Evolutionary conservation across 208 protist species (phyloP), one percentile per base, ranked within the genome.

Genomic region (Wallacemonas sp.): DNA sequence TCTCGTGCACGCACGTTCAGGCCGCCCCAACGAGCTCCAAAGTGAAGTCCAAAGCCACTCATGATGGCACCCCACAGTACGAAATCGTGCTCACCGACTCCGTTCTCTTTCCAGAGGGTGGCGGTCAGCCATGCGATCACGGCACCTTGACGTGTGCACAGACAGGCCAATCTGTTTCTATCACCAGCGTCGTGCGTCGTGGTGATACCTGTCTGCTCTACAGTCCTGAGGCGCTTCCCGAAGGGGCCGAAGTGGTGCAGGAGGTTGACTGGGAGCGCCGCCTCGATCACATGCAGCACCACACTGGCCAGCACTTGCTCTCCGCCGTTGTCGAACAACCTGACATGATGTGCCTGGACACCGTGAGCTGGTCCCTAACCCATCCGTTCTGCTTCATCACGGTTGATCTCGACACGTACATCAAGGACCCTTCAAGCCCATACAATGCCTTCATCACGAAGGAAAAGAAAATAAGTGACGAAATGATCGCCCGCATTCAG

Each of bases 221-320:
- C 27, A 75, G 67, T 53, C 66, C 80, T 0, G 54, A 54, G 26
- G 17, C 66, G 1, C 42, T 95, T 19, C 41, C 72, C 1, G 72
- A 81, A 0, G 89, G 89, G 0, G 66, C 80, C 9, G 28, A 49
- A 14, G 88, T 97, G 28, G 19, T 70, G 14, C 61, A 96, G 47
- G 54, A 62, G 2, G 81, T 97, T 11, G 82, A 97, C 59, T 94
- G 88, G 87, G 47, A 30, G 0, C 86, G 91, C 4, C 86, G 94
- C 4, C 54, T 88, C 0, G 91, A 97, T 41, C 91, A 97, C 82
- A 96, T 95, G 87, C 91, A 97, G 76, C 91, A 97, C 49, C 94
- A 97, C 84, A 93, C 90, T 8, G 90, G 78, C 0, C 94, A 97
- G 66, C 94, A 97, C 61, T 54, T 97, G 8, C 77, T 97, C 33